Evolutionary conservation across 225 moss, liverwort and hornwort genomes (phyloP).

Genomic region (Bryoerythrophyllum caledonicum): DNA sequence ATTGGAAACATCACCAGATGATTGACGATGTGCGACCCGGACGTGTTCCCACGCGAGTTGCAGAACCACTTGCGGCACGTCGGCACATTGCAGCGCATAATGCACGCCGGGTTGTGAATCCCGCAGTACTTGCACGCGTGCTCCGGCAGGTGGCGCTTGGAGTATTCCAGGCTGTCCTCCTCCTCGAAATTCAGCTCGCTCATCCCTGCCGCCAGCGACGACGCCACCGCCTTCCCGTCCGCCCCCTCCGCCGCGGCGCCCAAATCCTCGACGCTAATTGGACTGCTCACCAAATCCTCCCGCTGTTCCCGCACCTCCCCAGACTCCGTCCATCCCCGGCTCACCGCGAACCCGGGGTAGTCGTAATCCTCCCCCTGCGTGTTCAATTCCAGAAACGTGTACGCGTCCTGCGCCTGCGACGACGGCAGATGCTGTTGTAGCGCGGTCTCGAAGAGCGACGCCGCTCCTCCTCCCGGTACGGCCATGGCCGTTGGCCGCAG

Average conservation of each 20-base stretch:
- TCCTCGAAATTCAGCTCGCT: slow-evolving; percentile 96
- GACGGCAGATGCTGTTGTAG: not conserved
- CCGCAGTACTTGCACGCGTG: slow-evolving; percentile 99
- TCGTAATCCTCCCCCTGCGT: slow-evolving; percentile 97
- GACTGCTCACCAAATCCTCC: slow-evolving; percentile 46
- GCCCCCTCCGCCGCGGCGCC: too few relatives aligned
- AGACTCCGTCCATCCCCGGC: slow-evolving; percentile 84
- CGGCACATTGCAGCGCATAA: slow-evolving; percentile 63
- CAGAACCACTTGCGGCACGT: slow-evolving; percentile 69
- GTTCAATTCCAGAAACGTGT: slow-evolving; percentile 95
- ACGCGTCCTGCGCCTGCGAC: slow-evolving; percentile 65
- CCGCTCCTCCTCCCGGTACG: slow-evolving; percentile 21
- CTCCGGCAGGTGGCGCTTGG: slow-evolving; percentile 95
- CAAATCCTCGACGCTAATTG: too few relatives aligned
- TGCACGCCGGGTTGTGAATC: slow-evolving; percentile 68
- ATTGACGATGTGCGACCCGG: slow-evolving; percentile 97
- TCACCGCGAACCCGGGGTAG: too few relatives aligned
- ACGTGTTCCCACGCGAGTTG: slow-evolving; percentile 87
- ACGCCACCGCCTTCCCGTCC: too few relatives aligned
- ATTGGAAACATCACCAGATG: slow-evolving; percentile 63
- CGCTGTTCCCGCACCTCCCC: too few relatives aligned
- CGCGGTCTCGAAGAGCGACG: slow-evolving; percentile 85
- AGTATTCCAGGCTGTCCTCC: slow-evolving; percentile 78
- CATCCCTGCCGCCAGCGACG: slow-evolving; percentile 58
- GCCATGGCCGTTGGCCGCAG: slow-evolving; percentile 48